Evolutionary conservation across 148 eudicot species (phyloP).

Genomic region (Selenicereus undatus): DNA sequence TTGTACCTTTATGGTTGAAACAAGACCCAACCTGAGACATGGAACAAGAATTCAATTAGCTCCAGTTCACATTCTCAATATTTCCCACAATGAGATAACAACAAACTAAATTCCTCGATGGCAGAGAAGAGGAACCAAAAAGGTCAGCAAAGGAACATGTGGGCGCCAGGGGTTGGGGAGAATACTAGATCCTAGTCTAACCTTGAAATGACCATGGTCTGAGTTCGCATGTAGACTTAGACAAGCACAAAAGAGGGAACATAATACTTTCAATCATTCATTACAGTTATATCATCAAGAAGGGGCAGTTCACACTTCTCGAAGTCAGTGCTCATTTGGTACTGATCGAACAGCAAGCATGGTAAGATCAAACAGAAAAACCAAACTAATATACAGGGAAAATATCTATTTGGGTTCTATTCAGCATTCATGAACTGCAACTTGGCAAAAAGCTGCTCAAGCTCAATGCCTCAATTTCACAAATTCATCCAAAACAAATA

Average conservation of each 20-base stretch:
- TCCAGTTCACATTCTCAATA: background rate
- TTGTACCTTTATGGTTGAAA: slow-evolving; percentile 62
- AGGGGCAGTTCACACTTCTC: background rate
- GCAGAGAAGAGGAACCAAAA: background rate
- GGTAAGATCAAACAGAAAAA: too few relatives aligned
- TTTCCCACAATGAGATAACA: background rate
- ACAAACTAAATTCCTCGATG: background rate
- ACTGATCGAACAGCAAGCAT: background rate
- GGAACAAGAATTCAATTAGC: slow-evolving; percentile 2
- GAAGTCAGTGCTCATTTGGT: background rate
- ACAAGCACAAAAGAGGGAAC: background rate
- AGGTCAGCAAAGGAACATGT: background rate
- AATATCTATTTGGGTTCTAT: background rate
- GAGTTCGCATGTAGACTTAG: background rate
- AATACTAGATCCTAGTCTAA: background rate
- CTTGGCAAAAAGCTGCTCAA: background rate
- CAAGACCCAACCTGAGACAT: slow-evolving; percentile 66
- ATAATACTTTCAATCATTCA: background rate
- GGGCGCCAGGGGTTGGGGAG: too few relatives aligned
- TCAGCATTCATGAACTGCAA: background rate
- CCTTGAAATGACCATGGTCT: background rate
- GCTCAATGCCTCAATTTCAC: background rate
- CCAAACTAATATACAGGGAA: background rate
- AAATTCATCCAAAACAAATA: background rate
- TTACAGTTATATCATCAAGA: background rate